These are phyloP conservation scores for Cadophora gregata DNA, from an alignment of 2,329 filamentous ascomycete genomes.

Conservation along the genomic window DNA sequence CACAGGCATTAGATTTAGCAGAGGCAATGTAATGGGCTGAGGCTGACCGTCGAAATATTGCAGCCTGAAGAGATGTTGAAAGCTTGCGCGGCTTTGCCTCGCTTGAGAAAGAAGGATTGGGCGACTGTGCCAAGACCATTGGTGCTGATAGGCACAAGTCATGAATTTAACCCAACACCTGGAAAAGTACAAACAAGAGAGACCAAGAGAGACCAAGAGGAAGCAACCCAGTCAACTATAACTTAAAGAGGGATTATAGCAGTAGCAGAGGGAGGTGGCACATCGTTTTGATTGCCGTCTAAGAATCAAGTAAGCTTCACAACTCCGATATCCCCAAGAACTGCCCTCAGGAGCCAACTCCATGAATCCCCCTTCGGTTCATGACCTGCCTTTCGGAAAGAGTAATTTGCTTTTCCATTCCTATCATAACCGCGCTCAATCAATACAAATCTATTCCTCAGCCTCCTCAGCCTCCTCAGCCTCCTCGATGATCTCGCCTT, in stretches of 20 bases:
- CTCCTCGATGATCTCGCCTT: constrained; percentile 52
- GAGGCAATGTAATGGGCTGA: background rate
- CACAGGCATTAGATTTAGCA: background rate
- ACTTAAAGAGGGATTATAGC: background rate
- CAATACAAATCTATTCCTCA: constrained; percentile 37
- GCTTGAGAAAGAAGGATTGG: background rate
- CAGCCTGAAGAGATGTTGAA: constrained; percentile 1
- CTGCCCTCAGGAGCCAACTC: background rate
- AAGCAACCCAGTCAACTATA: background rate
- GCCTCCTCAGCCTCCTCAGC: constrained; percentile 40
- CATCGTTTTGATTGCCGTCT: constrained; percentile 21
- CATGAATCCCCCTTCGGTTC: background rate
- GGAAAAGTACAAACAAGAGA: background rate
- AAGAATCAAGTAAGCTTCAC: constrained; percentile 15
- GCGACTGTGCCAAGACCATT: background rate
- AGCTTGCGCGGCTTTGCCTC: constrained; percentile 19
- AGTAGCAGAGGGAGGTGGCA: background rate
- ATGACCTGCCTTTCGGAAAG: background rate
- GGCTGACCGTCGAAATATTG: background rate
- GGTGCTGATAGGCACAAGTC: background rate
- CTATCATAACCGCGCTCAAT: constrained; percentile 1
- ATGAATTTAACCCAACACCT: background rate
- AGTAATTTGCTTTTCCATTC: constrained; percentile 16
- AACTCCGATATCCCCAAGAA: constrained; percentile 13
- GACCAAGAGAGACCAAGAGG: background rate